Conservation (phyloP, 768 basidiomycete species). For the Sarcomyxa edulis region DNA sequence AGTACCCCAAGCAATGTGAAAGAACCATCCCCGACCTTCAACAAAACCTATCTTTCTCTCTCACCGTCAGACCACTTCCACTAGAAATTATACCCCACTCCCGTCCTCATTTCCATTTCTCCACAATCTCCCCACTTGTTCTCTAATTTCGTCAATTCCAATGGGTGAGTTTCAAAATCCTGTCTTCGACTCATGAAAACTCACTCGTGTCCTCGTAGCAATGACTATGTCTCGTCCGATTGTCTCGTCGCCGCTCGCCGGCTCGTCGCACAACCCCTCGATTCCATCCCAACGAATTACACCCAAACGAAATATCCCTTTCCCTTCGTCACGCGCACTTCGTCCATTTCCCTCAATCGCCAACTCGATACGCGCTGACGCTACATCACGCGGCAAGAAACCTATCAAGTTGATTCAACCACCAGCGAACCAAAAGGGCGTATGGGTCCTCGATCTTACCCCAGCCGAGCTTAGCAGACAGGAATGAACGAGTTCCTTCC, state of each 20-base stretch:
- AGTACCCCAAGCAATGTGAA: too few relatives aligned
- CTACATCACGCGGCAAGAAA: slow-evolving; percentile 30
- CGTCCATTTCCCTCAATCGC: slow-evolving; percentile 73
- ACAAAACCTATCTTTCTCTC: too few relatives aligned
- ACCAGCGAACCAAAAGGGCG: slow-evolving; percentile 62
- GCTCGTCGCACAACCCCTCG: slow-evolving; percentile 23
- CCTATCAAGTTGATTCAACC: slow-evolving; percentile 76
- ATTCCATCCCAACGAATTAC: slow-evolving; percentile 24
- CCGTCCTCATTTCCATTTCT: too few relatives aligned
- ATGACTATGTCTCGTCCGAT: slow-evolving; percentile 19
- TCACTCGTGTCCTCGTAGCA: slow-evolving; percentile 9
- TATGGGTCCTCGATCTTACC: slow-evolving; percentile 75
- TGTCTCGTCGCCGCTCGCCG: slow-evolving; percentile 63
- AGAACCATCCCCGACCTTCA: too few relatives aligned
- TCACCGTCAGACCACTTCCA: too few relatives aligned
- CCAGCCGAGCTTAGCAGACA: slow-evolving; percentile 79
- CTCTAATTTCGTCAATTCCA: neutral
- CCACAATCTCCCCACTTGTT: slow-evolving; percentile 9
- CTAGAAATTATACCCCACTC: too few relatives aligned
- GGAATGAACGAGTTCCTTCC: slow-evolving; percentile 24
- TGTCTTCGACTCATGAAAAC: neutral
- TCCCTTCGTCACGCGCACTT: slow-evolving; percentile 69
- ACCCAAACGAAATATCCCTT: slow-evolving; percentile 44
- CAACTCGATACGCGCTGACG: slow-evolving; percentile 28
- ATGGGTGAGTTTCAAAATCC: slow-evolving; percentile 31